Conservation (phyloP, 768 basidiomycete species). For the Sporobolomyces pararoseus region DNA sequence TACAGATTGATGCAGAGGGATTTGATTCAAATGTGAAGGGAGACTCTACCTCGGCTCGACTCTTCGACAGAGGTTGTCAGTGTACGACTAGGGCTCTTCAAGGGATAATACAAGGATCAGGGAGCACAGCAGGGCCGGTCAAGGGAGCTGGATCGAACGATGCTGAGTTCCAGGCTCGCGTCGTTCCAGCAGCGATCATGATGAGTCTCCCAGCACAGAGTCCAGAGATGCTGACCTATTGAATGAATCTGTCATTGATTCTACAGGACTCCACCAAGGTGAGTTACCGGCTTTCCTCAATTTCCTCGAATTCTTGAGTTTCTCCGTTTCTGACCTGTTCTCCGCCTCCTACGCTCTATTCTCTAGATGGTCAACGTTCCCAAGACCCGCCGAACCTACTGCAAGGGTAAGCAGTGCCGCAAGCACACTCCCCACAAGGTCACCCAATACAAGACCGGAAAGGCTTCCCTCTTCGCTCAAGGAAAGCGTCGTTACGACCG, state of each 20-base stretch:
- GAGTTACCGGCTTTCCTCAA: not conserved
- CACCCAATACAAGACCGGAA: conserved; percentile 99
- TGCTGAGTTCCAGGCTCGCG: no score
- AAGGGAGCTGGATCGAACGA: no score
- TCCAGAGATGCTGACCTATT: not conserved
- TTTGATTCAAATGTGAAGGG: no score
- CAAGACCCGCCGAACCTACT: conserved; percentile 97
- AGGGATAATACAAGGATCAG: no score
- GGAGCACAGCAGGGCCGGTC: no score
- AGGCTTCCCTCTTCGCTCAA: conserved; percentile 94
- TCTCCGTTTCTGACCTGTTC: not conserved
- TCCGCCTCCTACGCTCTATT: not conserved
- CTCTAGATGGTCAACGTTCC: conserved; percentile 83
- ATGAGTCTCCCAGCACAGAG: no score
- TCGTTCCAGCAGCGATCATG: no score
- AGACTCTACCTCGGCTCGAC: no score
- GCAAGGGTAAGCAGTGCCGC: conserved; percentile 94
- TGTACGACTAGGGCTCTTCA: no score
- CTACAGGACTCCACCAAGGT: conserved; percentile 30
- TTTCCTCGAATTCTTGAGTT: not conserved
- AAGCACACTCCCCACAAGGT: conserved; percentile 99
- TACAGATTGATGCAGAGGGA: not conserved
- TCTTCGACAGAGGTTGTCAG: no score
- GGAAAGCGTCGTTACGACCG: conserved; percentile 99
- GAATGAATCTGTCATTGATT: not conserved